Percentiles rank a stretch among this genome's conserved stretches.
phyloP scores from a whole-genome alignment of 2,329 filamentous ascomycete genomes.

The Esteya vermicola region DNA sequence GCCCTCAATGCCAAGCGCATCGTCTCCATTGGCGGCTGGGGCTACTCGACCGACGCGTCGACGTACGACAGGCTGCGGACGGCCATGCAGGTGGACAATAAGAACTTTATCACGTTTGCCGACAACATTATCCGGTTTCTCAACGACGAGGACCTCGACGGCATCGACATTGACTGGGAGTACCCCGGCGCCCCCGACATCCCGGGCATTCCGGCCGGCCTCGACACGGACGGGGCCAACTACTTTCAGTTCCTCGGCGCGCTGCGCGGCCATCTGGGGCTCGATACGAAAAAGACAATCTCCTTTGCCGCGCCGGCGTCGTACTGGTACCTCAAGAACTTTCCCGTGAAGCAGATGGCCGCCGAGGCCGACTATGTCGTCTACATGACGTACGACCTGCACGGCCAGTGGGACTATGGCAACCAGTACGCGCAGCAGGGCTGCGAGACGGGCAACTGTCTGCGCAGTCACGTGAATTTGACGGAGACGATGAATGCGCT shows the following conservation, averaged over 20 bases:
- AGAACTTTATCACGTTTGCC: background rate
- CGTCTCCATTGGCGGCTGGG: background rate
- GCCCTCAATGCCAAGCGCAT: no score
- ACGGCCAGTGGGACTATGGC: slow-evolving; percentile 25
- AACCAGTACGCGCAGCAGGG: slow-evolving; percentile 10
- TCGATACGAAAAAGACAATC: slow-evolving; percentile 13
- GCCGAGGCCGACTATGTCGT: slow-evolving; percentile 18
- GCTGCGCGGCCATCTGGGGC: slow-evolving; percentile 10
- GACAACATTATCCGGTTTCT: background rate
- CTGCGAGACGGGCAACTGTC: slow-evolving; percentile 17
- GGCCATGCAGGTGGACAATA: background rate
- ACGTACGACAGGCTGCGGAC: background rate
- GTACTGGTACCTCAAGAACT: slow-evolving; percentile 19
- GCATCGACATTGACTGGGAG: slow-evolving; percentile 7
- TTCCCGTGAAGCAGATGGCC: slow-evolving; percentile 15
- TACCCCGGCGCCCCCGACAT: slow-evolving; percentile 7
- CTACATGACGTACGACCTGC: slow-evolving; percentile 20
- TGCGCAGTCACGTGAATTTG: slow-evolving; percentile 21
- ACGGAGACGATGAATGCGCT: slow-evolving; percentile 20
- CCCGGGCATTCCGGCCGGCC: slow-evolving; percentile 18
- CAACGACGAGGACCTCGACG: background rate
- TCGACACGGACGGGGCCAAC: slow-evolving; percentile 15
- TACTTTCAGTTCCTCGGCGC: slow-evolving; percentile 23
- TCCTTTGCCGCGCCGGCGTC: slow-evolving; percentile 16
- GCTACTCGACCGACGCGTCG: background rate